These are phyloP conservation scores for Miamiensis avidus DNA, from an alignment of 169 alveolate species.

Conservation along the genomic window DNA sequence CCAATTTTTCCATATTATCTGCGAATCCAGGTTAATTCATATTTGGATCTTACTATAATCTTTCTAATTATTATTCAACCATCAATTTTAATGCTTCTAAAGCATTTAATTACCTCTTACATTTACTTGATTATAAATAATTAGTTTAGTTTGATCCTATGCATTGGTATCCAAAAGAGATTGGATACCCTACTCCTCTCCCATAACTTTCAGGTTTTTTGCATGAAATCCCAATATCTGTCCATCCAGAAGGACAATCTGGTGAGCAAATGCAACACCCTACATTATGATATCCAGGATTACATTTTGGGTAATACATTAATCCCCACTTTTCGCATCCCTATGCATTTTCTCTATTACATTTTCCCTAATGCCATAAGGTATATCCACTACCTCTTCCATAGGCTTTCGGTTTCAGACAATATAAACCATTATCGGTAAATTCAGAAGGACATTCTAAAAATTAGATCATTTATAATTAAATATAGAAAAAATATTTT, in stretches of 20 bases:
- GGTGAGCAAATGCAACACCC: slow-evolving; percentile 43
- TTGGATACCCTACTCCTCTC: slow-evolving; percentile 40
- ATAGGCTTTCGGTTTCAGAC: slow-evolving; percentile 44
- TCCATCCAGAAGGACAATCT: slow-evolving; percentile 27
- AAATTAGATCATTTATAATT: too few relatives aligned
- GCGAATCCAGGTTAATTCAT: too few relatives aligned
- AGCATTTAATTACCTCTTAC: too few relatives aligned
- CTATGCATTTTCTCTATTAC: slow-evolving; percentile 27
- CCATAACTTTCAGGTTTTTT: slow-evolving; percentile 38
- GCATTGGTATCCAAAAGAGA: too few relatives aligned
- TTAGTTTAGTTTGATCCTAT: too few relatives aligned
- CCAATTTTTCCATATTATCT: too few relatives aligned
- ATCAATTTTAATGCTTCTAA: too few relatives aligned
- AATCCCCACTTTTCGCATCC: slow-evolving; percentile 40
- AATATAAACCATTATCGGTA: slow-evolving; percentile 38
- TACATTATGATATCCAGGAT: slow-evolving; percentile 28
- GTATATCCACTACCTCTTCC: slow-evolving; percentile 54
- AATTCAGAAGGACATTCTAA: slow-evolving; percentile 40
- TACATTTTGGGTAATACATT: slow-evolving; percentile 30
- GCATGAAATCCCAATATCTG: slow-evolving; percentile 41
- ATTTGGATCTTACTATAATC: too few relatives aligned
- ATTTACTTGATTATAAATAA: too few relatives aligned
- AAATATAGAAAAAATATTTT: too few relatives aligned
- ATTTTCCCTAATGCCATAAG: slow-evolving; percentile 6
- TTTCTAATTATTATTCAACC: too few relatives aligned